Base-by-base conservation (phyloP, 2,329 filamentous ascomycete genomes). In the Sarocladiaceae sp. region DNA sequence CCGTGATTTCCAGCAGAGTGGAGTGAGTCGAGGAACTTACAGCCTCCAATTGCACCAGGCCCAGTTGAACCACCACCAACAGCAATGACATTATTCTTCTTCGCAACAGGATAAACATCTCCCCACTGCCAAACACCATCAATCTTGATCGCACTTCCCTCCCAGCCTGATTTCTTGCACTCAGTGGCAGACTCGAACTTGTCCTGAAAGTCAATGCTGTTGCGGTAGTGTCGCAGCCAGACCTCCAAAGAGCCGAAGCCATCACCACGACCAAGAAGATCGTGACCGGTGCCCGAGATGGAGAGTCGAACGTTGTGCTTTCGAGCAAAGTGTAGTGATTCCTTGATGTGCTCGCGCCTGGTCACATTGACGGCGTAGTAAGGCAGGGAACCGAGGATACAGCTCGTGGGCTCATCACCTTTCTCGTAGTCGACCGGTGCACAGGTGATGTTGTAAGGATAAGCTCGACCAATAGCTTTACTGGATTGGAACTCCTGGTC, bases 281-380 rank as follows among this genome's bases (percentile, higher is more conserved):
- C 71, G 57, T 76, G 73, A 0, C 72, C 74, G 1, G 73, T 75
- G 52, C 70, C 71, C 53, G 67, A 66, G 39, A 76, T 61, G 6
- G 67, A 67, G 3, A 76, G 58, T 2, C 73, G 67, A 28, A 75
- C 59, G 52, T 71, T 70, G 11, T 64, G 54, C 5, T 39, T 11
- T 3, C 51, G 22, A 3, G 70, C 67, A 52, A 72, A 65, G 12
- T 54, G 51, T 10, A 77, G 71, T 72, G 84, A 81, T 13, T 36
- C 15, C n/a, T 17, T 13, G 8, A 64, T 55, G 47, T 64, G 47
- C 2, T 42, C 26, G 2, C 47, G 51, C 1, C 37, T 53, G 0
- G 60, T 61, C 2, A 55, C 62, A 17, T 62, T 61, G 50, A 64
- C 58, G 12, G 57, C 58, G 44, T 63, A 65, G 4, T 36, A 48